Evolutionary conservation across 2,329 filamentous ascomycete species (phyloP), one percentile per base, ranked within the genome.

Genomic region (Talaromyces islandicus): DNA sequence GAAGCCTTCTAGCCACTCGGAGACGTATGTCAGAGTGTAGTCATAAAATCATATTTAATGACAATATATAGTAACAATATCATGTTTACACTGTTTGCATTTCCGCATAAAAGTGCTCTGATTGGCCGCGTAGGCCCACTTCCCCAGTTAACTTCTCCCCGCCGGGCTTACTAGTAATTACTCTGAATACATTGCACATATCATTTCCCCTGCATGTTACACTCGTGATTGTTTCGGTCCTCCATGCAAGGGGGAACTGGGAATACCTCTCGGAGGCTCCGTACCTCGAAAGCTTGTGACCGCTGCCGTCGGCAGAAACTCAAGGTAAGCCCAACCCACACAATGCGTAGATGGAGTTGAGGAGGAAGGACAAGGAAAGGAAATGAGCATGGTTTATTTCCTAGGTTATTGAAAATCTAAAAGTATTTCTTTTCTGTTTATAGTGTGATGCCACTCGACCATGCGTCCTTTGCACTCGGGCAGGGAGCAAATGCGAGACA

Each of bases 371-470:
- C 14, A 38, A 12, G 35, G 35, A n/a, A 38, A 38, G 3, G 35
- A 38, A 38, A 38, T 5, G 14, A 6, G 35, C 35, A 7, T n/a
- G 17, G 7, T 38, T 38, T 7, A 38, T 38, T n/a, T 38, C 17
- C 7, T 38, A n/a, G 17, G 17, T 38, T n/a, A 38, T 38, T 38
- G 14, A n/a, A 7, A 7, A 2, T n/a, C 35, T 38, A n/a, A 38
- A 38, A 38, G 5, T 38, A 7, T 54, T 29, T 10, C 3, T 54
- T 54, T n/a, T 35, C n/a, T 9, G 11, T 41, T 19, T 6, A 38
- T n/a, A 19, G 29, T 89, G 64, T 82, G 81, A 69, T 88, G 82
- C 9, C 85, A 86, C 0, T 84, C 86, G 11, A 78, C 80, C 65
- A 10, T 67, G 65, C 43, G 59, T 62, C 3, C 58, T 66, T 1